Conservation (phyloP, 1,284 basidiomycete genomes). For the Dichomitus squalens region DNA sequence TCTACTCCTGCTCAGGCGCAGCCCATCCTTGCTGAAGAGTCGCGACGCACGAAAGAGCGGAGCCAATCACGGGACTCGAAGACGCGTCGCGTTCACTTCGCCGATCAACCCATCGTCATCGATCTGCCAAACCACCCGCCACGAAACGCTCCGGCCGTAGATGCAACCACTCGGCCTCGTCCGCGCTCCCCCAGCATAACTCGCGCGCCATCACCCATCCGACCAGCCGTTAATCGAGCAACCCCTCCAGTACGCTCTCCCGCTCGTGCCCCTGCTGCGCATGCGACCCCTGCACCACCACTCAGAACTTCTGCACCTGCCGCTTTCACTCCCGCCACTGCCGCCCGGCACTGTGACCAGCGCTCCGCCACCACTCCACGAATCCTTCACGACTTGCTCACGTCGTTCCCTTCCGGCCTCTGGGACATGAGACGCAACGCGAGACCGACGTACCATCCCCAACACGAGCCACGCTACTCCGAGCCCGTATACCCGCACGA, state of each 20-base stretch:
- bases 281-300: neutral
- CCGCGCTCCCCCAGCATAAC: too few relatives aligned
- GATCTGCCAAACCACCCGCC: neutral
- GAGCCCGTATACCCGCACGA: conserved; percentile 3
- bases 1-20: neutral
- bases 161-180: neutral
- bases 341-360: too few relatives aligned
- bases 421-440: conserved; percentile 8
- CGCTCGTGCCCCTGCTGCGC: neutral
- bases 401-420: neutral
- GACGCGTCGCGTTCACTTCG: neutral
- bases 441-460: neutral
- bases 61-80: neutral
- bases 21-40: too few relatives aligned
- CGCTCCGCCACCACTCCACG: neutral
- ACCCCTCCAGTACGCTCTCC: neutral
- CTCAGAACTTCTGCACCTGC: neutral
- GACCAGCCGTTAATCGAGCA: too few relatives aligned
- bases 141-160: neutral
- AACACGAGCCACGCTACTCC: neutral
- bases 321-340: neutral
- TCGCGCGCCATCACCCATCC: too few relatives aligned
- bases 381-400: neutral
- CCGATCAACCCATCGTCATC: neutral
- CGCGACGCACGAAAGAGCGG: neutral